Evolutionary conservation across 75 land plant species (phyloP), one percentile per base, ranked within the genome.

Genomic region (Pinus tabuliformis): DNA sequence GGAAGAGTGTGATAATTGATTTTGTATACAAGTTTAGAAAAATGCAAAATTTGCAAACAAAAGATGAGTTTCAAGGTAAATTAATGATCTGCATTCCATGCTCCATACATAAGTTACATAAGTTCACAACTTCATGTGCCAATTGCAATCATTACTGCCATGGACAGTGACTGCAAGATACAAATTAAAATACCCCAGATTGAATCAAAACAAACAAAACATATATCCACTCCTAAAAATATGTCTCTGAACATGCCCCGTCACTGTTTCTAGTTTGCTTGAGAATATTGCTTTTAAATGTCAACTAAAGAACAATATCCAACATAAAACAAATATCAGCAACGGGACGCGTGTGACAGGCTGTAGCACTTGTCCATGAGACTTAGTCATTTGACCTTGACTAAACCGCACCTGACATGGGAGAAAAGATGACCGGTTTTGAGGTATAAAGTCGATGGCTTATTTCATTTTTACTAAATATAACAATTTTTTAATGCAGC

Each of bases 341-440:
- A 63, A 66, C 70, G 18, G 70, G 39, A 66, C 1, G 20, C 49
- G 70, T 8, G 45, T 63, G 45, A 66, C 39, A 66, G 39, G 49
- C 71, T 68, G 33, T 39, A 68, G 52, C 52, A 37, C 71, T 68
- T 68, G 37, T 68, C 42, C n/a, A 21, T 12, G n/a, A 68, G 71
- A 39, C 71, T 21, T 42, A 21, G 17, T 36, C 71, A 18, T 68
- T 52, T 8, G 24, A 20, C 24, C 12, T 42, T 20, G 20, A 68
- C 12, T 68, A 45, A 52, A 17, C 52, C 3, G n/a, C 42, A 45
- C 39, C 22, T 39, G 52, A 7, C 7, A 39, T 39, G 71, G 49
- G 8, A 68, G 71, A 9, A 68, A n/a, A 68, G 71, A 68, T 42
- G 52, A 52, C 39, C 37, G n/a, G 11, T 49, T 49, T 8, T 11